Evolutionary conservation across 371 early-diverging fungal genomes (phyloP), one percentile per base, ranked within the genome.

Genomic region (Mortierella sp.): DNA sequence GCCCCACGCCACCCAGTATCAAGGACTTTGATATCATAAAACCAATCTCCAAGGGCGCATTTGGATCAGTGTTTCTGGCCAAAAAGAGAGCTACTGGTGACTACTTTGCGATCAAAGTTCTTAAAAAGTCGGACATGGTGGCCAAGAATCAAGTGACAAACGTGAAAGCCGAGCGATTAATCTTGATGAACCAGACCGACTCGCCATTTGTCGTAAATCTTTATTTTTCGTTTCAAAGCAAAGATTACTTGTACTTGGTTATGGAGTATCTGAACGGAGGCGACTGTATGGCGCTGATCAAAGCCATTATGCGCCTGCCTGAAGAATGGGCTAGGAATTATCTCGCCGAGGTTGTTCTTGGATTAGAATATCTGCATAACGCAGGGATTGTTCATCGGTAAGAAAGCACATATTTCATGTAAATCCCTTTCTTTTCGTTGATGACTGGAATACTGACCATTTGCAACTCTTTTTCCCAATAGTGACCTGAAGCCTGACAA

Each of bases 251-350:
- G 43, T 99, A 96, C 70, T 84, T 98, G 34, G 98, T 98, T 1
- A 92, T 99, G 92, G 98, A 98, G 76, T 99, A 97, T 78, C 83
- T 98, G 59, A 96, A 96, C 76, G 99, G 99, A 31, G 99, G 99
- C 2, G 99, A 99, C 79, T 96, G 96, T 62, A 96, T 96, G 13
- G 92, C 97, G 0, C 83, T 99, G 29, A 86, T 98, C 66, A 97
- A 97, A 82, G 90, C 89, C 0, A 85, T 97, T 22, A 96, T 96
- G 12, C 88, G 87, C 47, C 85, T 98, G 61, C 92, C 95, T n/a
- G 95, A 95, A 70, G 93, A 94, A 61, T 95, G 96, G 93, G 95
- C 97, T 0, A 89, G 91, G 62, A 96, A 95, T 78, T 99, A 98
- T 75, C 85, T 96, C 54, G 94, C 96, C 4, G 98, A 99, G 82